Percentiles rank a stretch among this genome's conserved stretches.
Evolutionary conservation across 1,284 basidiomycete genomes (phyloP).

Genomic region (Apiotrichum porosum): DNA sequence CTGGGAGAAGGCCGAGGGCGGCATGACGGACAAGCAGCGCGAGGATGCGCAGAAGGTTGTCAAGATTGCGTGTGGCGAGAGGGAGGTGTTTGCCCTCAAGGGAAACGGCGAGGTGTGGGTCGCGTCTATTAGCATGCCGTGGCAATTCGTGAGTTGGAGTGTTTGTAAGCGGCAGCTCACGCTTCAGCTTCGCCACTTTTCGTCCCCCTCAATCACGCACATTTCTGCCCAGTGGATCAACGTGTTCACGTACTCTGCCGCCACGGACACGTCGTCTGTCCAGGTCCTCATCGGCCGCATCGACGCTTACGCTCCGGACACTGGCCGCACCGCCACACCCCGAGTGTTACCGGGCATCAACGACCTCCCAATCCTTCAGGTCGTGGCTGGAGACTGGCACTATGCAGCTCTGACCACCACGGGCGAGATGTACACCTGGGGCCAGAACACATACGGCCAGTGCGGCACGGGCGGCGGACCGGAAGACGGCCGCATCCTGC

Average conservation of each 20-base stretch:
- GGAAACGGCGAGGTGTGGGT: slow-evolving; percentile 46
- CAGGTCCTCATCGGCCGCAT: slow-evolving; percentile 44
- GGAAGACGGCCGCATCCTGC: neutral
- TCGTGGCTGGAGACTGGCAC: slow-evolving; percentile 86
- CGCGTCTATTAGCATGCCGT: neutral
- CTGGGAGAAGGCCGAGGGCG: slow-evolving; percentile 26
- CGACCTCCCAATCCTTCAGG: slow-evolving; percentile 68
- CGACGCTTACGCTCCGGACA: slow-evolving; percentile 18
- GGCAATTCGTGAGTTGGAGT: slow-evolving; percentile 57
- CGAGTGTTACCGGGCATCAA: slow-evolving; percentile 66
- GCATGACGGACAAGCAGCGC: slow-evolving; percentile 12
- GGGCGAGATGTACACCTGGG: slow-evolving; percentile 81
- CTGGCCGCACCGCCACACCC: slow-evolving; percentile 44
- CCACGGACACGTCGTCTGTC: slow-evolving; percentile 27
- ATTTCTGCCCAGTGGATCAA: slow-evolving; percentile 76
- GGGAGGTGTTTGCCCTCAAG: slow-evolving; percentile 66
- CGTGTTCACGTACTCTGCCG: slow-evolving; percentile 75
- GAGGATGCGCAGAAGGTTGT: slow-evolving; percentile 55
- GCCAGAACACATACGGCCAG: slow-evolving; percentile 68
- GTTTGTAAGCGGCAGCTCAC: neutral
- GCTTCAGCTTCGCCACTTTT: slow-evolving; percentile 36
- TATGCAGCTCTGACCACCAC: slow-evolving; percentile 70
- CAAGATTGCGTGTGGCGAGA: slow-evolving; percentile 68
- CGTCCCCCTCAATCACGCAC: slow-evolving; percentile 51
- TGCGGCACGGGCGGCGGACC: slow-evolving; percentile 60